Percentiles rank a stretch among this genome's conserved stretches.
Evolutionary conservation across 73 alveolate genomes (phyloP).

Genomic region (Paraurostyla sp.): DNA sequence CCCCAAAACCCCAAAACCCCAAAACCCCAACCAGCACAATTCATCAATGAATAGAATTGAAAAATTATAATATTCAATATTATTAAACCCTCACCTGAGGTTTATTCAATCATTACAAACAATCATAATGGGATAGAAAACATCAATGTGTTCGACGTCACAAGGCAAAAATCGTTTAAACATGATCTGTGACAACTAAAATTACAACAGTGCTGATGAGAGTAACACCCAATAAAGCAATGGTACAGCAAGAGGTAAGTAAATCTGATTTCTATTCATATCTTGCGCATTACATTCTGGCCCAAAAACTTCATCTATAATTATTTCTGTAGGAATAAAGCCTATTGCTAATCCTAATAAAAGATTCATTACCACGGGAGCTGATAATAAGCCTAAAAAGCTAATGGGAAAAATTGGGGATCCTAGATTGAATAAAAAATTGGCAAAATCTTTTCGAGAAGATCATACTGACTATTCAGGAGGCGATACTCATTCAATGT

Average conservation of each 20-base stretch:
- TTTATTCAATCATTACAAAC: background rate
- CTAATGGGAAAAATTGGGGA: constrained; percentile 29
- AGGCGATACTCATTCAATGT: constrained; percentile 27
- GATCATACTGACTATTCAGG: background rate
- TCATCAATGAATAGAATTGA: too few relatives aligned
- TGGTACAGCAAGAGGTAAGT: constrained; percentile 1
- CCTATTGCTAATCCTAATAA: constrained; percentile 16
- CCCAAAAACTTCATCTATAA: background rate
- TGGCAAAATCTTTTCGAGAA: constrained; percentile 17
- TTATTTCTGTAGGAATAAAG: background rate
- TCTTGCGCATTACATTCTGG: background rate
- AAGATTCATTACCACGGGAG: background rate
- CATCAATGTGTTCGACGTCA: constrained; percentile 26
- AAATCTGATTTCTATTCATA: background rate
- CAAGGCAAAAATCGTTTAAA: background rate
- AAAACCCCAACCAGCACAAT: background rate
- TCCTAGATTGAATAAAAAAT: background rate
- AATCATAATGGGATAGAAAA: constrained; percentile 38
- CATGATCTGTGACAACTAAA: background rate
- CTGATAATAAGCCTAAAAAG: constrained; percentile 8
- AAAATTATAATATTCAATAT: constrained; percentile 18
- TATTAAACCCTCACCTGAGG: background rate
- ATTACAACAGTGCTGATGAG: constrained; percentile 9
- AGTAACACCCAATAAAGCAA: background rate
- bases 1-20: too few relatives aligned